Evolutionary conservation across 2,329 filamentous ascomycete genomes (phyloP), one percentile per base, ranked within the genome.

Genomic region (Nigrospora sphaerica): DNA sequence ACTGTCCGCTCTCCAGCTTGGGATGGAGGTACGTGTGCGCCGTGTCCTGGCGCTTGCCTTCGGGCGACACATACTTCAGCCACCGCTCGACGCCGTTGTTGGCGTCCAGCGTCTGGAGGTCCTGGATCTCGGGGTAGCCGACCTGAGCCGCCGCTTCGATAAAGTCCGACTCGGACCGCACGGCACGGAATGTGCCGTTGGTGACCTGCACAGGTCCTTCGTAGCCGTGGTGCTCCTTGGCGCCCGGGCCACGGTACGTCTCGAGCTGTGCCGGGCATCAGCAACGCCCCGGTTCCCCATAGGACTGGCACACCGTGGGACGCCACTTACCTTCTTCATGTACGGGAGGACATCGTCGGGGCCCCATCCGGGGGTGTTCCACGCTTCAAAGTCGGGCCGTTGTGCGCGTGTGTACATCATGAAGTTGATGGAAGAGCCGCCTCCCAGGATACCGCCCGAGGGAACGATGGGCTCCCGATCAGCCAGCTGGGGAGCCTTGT

Each of bases 351-450:
- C 16, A 18, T 61, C 59, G 17, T 62, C 57, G 4, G 57, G 47
- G 10, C 52, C 52, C 62, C 62, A 57, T 31, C 61, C 56, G 12
- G 58, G 46, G n/a, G 51, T 62, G 4, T 59, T 51, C 59, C 60
- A 63, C 0, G 58, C 48, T 35, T 63, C 60, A 35, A 50, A 66
- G 45, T 68, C 66, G 36, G 55, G 54, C 28, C 58, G 52, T 46
- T 67, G 62, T 17, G 57, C 62, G 11, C 65, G 54, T 2, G 55
- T 56, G 42, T 64, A 65, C 61, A 74, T 71, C 66, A 73, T 68
- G 49, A 73, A 72, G 48, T 75, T 75, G 34, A 75, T 71, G 3
- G 70, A 70, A 1, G 67, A 71, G 10, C 77, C 78, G 16, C 78
- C 79, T 18, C 78, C 78, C 0, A 82, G 64, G 1, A 71, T 69